Evolutionary conservation across 164 flowering plant species (phyloP).

Genomic region (Magnolia sinica): DNA sequence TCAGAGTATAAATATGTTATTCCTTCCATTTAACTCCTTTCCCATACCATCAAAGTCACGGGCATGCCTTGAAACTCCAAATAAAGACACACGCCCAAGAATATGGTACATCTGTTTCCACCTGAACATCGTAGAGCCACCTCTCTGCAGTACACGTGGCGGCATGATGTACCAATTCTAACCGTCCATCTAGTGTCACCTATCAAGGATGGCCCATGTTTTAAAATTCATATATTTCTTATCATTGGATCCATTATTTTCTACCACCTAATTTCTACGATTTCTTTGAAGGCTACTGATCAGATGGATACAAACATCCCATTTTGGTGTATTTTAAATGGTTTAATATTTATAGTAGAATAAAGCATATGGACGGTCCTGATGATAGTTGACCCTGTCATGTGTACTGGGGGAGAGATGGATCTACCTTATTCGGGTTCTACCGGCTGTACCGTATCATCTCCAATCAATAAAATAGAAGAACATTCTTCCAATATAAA

Average conservation of each 20-base stretch:
- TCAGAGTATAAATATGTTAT: slow-evolving; percentile 21
- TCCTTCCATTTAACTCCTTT: slow-evolving; percentile 19
- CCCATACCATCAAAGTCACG: slow-evolving; percentile 34
- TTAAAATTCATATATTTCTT: no score
- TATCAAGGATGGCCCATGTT: no score
- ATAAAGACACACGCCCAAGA: neutral
- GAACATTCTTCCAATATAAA: slow-evolving; percentile 11
- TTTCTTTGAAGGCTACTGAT: no score
- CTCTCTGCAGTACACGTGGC: neutral
- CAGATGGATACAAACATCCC: no score
- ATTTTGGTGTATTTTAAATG: no score
- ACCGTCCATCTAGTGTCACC: neutral
- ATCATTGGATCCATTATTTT: no score
- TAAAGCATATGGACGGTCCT: no score
- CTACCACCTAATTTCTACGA: no score
- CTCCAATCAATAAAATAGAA: slow-evolving; percentile 1
- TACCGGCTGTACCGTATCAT: neutral
- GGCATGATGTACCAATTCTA: neutral
- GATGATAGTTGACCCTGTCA: neutral
- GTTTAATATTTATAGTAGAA: no score
- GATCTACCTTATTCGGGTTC: neutral
- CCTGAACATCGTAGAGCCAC: neutral
- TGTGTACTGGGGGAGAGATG: neutral
- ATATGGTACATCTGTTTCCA: neutral
- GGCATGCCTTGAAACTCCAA: slow-evolving; percentile 30